Evolutionary conservation across 2,329 filamentous ascomycete genomes (phyloP).

Genomic region (Fusarium guadeloupense): DNA sequence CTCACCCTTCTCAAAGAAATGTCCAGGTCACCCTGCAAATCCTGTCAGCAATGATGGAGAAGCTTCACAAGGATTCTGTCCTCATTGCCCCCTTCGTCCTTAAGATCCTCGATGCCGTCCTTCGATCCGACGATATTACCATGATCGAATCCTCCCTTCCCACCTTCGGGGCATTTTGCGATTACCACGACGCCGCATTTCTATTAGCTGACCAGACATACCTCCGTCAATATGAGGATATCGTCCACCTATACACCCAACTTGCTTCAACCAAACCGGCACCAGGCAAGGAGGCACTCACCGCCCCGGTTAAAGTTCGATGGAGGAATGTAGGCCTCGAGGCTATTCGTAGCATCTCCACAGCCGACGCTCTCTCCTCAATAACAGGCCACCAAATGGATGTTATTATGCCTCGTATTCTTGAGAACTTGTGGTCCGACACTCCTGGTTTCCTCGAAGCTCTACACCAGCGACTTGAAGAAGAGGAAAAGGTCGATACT

Average conservation of each 20-base stretch:
- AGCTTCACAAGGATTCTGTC: conserved; percentile 87
- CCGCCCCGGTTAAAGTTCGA: conserved; percentile 78
- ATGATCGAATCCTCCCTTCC: conserved; percentile 91
- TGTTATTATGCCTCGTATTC: conserved; percentile 81
- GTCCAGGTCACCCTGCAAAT: conserved; percentile 96
- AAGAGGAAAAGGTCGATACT: conserved; percentile 73
- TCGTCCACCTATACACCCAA: conserved; percentile 80
- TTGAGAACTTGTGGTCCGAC: conserved; percentile 86
- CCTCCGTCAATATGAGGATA: conserved; percentile 80
- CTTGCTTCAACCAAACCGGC: conserved; percentile 74
- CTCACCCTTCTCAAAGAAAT: conserved; percentile 65
- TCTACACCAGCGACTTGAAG: conserved; percentile 72
- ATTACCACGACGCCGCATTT: conserved; percentile 84
- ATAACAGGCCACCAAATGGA: conserved; percentile 80
- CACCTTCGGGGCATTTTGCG: conserved; percentile 88
- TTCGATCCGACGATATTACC: conserved; percentile 86
- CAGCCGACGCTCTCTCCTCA: conserved; percentile 80
- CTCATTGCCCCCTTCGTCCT: conserved; percentile 88
- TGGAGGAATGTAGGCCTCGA: conserved; percentile 79
- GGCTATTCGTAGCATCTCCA: conserved; percentile 82
- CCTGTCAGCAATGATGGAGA: conserved; percentile 89
- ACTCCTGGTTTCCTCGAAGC: conserved; percentile 74
- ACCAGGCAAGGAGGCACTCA: conserved; percentile 64
- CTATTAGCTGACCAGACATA: conserved; percentile 88
- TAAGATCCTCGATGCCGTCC: conserved; percentile 82